phyloP scores from a whole-genome alignment of 805 yeast species.

The Cyberlindnera misumaiensis region DNA sequence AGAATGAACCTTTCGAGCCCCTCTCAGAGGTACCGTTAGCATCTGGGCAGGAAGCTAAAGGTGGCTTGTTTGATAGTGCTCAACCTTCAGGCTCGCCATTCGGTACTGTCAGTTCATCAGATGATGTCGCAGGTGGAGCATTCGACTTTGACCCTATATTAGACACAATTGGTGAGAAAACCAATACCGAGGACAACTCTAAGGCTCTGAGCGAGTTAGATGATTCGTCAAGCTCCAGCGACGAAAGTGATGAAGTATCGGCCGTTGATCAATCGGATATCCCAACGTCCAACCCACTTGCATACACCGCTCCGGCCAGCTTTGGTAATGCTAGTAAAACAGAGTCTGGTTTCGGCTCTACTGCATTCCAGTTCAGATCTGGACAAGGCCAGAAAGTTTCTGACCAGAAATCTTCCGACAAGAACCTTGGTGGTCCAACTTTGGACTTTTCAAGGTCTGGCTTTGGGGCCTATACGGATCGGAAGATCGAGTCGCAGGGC shows the following conservation, averaged over 20 bases:
- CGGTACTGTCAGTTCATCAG: not conserved
- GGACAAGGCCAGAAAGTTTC: slow-evolving; percentile 2
- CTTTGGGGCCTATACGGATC: slow-evolving; percentile 14
- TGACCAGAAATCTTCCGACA: too few relatives aligned
- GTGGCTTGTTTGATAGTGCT: too few relatives aligned
- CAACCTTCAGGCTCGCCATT: too few relatives aligned
- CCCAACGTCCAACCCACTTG: not conserved
- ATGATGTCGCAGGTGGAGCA: not conserved
- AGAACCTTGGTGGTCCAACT: not conserved
- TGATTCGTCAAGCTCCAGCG: too few relatives aligned
- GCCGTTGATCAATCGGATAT: too few relatives aligned
- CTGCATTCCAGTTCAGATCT: too few relatives aligned
- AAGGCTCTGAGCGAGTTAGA: too few relatives aligned
- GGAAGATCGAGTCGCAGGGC: slow-evolving; percentile 5
- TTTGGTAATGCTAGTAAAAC: not conserved
- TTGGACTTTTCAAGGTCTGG: slow-evolving; percentile 7
- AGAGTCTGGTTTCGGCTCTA: too few relatives aligned
- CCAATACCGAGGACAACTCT: not conserved
- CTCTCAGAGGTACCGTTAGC: too few relatives aligned
- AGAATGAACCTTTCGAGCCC: too few relatives aligned
- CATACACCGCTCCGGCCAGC: slow-evolving; percentile 2
- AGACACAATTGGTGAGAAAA: slow-evolving; percentile 1
- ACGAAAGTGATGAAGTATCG: too few relatives aligned
- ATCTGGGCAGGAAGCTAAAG: too few relatives aligned
- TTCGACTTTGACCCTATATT: slow-evolving; percentile 7